These are phyloP conservation scores for Coprinopsis cinerea DNA, from an alignment of 768 basidiomycete genomes.

Conservation along the genomic window DNA sequence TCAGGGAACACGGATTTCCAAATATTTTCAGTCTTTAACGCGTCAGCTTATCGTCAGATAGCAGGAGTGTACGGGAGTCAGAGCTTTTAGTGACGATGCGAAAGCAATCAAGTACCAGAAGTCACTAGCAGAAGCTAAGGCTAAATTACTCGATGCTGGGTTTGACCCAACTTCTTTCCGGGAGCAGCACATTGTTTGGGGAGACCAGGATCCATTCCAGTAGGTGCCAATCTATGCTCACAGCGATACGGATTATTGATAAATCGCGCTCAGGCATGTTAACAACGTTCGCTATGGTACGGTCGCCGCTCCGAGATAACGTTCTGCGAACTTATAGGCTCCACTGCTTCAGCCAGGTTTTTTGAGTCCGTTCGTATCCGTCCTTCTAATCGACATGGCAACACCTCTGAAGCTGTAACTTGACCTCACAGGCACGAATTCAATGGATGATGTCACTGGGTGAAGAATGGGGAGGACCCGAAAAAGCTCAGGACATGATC, in stretches of 20 bases:
- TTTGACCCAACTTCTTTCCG: slow-evolving; percentile 65
- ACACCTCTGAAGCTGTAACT: background rate
- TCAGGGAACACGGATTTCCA: too few relatives aligned
- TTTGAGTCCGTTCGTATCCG: slow-evolving; percentile 54
- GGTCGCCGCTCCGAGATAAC: slow-evolving; percentile 12
- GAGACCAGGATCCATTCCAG: slow-evolving; percentile 76
- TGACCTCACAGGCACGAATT: slow-evolving; percentile 52
- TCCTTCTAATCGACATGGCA: background rate
- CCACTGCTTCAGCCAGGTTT: slow-evolving; percentile 44
- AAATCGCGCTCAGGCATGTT: slow-evolving; percentile 48
- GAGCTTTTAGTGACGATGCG: background rate
- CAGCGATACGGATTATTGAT: slow-evolving; percentile 1
- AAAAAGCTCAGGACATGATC: slow-evolving; percentile 51
- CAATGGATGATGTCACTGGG: slow-evolving; percentile 60
- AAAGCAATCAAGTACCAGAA: background rate
- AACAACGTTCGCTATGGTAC: slow-evolving; percentile 73
- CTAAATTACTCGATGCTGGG: slow-evolving; percentile 37
- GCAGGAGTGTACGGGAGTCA: background rate
- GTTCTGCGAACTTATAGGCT: background rate
- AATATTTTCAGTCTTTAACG: too few relatives aligned
- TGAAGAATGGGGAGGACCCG: slow-evolving; percentile 51
- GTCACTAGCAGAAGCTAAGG: slow-evolving; percentile 34
- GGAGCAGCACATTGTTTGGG: slow-evolving; percentile 77
- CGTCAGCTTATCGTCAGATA: background rate
- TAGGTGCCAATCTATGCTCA: slow-evolving; percentile 28